phyloP scores from a whole-genome alignment of 1,139 yeast species.

The Candida glucosophila region DNA sequence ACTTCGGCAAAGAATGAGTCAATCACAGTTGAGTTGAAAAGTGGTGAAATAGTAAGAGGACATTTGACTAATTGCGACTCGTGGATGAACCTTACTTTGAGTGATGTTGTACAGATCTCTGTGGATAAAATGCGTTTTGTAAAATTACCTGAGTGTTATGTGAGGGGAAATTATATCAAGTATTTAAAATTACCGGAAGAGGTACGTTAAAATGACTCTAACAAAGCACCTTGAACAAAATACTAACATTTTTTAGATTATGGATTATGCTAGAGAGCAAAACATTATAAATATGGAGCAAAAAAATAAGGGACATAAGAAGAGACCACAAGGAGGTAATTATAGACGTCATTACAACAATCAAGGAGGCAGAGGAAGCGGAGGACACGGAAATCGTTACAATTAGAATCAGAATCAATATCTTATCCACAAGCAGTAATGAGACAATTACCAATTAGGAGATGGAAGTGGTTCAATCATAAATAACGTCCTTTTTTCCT shows the following conservation, averaged over 20 bases:
- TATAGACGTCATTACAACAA: conserved; percentile 8
- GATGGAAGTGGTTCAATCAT: too few species aligned
- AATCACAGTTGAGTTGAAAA: conserved; percentile 81
- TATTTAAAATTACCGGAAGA: conserved; percentile 40
- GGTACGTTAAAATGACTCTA: conserved; percentile 7
- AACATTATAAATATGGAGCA: conserved; percentile 48
- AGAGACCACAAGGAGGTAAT: conserved; percentile 24
- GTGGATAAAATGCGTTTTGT: conserved; percentile 60
- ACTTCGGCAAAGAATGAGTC: conserved; percentile 90
- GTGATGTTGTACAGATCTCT: conserved; percentile 68
- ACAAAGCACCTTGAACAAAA: neutral
- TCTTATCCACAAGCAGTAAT: too few species aligned
- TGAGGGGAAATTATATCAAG: conserved; percentile 71
- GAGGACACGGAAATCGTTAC: conserved; percentile 6
- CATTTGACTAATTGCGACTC: conserved; percentile 79
- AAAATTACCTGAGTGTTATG: conserved; percentile 69
- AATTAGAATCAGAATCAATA: conserved; percentile 5
- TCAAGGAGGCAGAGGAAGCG: conserved; percentile 6
- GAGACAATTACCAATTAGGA: too few species aligned
- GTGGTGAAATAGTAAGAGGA: conserved; percentile 87
- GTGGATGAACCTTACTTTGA: conserved; percentile 90
- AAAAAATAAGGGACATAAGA: conserved; percentile 39
- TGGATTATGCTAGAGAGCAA: conserved; percentile 75
- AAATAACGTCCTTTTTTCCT: too few species aligned
- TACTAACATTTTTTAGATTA: conserved; percentile 34